Conservation (phyloP, 352 stramenopile genomes). For the Globisporangium recalcitrans region DNA sequence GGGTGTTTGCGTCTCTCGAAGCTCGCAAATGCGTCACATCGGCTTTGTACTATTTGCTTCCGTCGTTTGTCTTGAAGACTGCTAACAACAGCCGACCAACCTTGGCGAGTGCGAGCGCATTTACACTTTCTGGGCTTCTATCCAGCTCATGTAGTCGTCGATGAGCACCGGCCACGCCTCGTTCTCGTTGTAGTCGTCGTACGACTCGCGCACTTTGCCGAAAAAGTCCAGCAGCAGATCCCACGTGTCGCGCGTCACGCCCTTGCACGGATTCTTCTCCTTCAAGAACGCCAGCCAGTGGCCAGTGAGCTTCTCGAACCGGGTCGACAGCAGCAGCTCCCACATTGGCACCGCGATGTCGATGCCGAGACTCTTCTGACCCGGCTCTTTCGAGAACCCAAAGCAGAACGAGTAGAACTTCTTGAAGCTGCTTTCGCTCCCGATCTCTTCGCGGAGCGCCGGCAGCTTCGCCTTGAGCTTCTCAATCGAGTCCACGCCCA, state of each 20-base stretch:
- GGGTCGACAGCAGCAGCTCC: conserved; percentile 64
- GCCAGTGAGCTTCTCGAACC: conserved; percentile 58
- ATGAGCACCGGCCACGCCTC: conserved; percentile 88
- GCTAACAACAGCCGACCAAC: too few relatives aligned
- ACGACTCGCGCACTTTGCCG: conserved; percentile 70
- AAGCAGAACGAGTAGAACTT: conserved; percentile 88
- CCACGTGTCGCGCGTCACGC: conserved; percentile 85
- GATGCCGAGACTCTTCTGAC: conserved; percentile 83
- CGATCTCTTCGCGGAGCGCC: conserved; percentile 50
- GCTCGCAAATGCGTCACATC: too few relatives aligned
- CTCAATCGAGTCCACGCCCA: conserved; percentile 61
- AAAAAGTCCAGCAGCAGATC: conserved; percentile 85
- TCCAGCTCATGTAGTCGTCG: conserved; percentile 86
- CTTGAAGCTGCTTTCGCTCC: conserved; percentile 57
- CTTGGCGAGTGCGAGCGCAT: neutral
- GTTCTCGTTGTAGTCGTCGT: conserved; percentile 86
- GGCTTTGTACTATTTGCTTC: too few relatives aligned
- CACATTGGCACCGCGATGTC: conserved; percentile 86
- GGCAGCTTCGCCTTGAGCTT: conserved; percentile 60
- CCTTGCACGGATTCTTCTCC: conserved; percentile 72
- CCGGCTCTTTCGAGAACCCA: conserved; percentile 82
- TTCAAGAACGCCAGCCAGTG: conserved; percentile 78
- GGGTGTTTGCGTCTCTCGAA: too few relatives aligned
- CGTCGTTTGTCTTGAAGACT: too few relatives aligned
- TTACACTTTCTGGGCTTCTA: conserved; percentile 61